Evolutionary conservation across 1,284 basidiomycete genomes (phyloP).

Genomic region (Albatrellus sp.): DNA sequence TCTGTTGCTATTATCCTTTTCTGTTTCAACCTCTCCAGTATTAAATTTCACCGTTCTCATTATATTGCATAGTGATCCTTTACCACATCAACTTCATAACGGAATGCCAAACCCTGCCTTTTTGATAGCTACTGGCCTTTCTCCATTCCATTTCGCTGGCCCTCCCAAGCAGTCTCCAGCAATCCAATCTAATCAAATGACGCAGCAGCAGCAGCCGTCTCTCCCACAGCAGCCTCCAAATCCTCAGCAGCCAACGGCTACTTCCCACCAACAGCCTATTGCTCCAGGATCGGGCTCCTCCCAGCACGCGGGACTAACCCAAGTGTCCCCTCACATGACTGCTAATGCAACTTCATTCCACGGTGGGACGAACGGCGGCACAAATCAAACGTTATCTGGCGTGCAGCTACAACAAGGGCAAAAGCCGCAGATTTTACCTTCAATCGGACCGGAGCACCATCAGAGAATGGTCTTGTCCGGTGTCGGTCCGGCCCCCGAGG

Average conservation of each 20-base stretch:
- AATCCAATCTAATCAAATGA: conserved; percentile 4
- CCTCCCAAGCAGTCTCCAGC: neutral
- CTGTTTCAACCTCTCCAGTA: neutral
- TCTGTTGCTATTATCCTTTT: too few relatives aligned
- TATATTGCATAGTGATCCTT: neutral
- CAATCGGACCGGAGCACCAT: conserved; percentile 17
- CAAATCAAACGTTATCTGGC: neutral
- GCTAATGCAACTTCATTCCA: conserved; percentile 9
- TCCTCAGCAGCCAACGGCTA: conserved; percentile 8
- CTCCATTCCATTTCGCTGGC: conserved; percentile 1
- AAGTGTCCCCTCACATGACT: conserved; percentile 15
- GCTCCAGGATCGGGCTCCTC: conserved; percentile 1
- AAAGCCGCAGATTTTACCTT: conserved; percentile 15
- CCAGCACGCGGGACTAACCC: conserved; percentile 5
- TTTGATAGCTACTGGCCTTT: conserved; percentile 1
- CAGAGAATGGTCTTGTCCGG: neutral
- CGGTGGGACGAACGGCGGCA: neutral
- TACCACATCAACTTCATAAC: conserved; percentile 3
- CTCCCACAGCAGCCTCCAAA: neutral
- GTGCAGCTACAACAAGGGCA: conserved; percentile 1
- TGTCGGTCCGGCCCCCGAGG: neutral
- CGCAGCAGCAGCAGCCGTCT: conserved; percentile 1
- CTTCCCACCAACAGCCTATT: conserved; percentile 7
- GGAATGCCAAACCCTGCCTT: conserved; percentile 5
- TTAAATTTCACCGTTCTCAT: neutral